Percentiles rank a stretch among this genome's conserved stretches.
These are phyloP conservation scores for Blastocystis sp. DNA, from an alignment of 352 stramenopile genomes.

Conservation along the genomic window DNA sequence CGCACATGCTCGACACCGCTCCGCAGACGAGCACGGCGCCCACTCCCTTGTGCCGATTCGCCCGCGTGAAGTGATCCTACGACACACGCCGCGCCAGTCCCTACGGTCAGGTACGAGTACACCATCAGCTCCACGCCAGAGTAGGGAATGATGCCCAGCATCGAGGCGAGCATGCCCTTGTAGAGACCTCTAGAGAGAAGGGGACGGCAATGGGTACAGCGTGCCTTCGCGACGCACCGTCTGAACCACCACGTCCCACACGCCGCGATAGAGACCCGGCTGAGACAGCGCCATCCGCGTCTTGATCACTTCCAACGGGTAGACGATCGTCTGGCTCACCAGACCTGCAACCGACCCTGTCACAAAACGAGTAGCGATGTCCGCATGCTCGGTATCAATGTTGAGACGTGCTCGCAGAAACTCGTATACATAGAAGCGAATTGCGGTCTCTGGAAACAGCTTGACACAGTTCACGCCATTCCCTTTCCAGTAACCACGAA, in stretches of 20 bases:
- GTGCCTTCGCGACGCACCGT: constrained; percentile 62
- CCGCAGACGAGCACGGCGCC: constrained; percentile 54
- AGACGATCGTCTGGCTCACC: constrained; percentile 61
- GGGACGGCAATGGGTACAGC: not conserved
- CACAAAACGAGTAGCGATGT: constrained; percentile 34
- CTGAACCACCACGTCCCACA: constrained; percentile 62
- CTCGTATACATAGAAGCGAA: constrained; percentile 64
- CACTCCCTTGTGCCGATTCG: not conserved
- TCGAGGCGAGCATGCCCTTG: constrained; percentile 61
- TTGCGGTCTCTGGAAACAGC: constrained; percentile 63
- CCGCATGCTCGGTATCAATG: constrained; percentile 37
- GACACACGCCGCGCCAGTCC: not conserved
- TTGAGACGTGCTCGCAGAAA: constrained; percentile 27
- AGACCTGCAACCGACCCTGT: constrained; percentile 61
- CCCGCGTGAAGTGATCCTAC: constrained; percentile 36
- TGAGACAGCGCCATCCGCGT: constrained; percentile 63
- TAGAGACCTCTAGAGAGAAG: constrained; percentile 61
- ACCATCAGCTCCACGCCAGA: constrained; percentile 63
- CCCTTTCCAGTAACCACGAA: constrained; percentile 62
- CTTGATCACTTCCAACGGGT: constrained; percentile 65
- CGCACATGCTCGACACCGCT: constrained; percentile 59
- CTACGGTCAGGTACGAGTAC: constrained; percentile 62
- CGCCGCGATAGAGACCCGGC: constrained; percentile 62
- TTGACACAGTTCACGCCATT: constrained; percentile 65
- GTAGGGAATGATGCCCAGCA: constrained; percentile 64